Base-by-base conservation (phyloP, 495 filamentous ascomycete species). In the Neurospora sp. region DNA sequence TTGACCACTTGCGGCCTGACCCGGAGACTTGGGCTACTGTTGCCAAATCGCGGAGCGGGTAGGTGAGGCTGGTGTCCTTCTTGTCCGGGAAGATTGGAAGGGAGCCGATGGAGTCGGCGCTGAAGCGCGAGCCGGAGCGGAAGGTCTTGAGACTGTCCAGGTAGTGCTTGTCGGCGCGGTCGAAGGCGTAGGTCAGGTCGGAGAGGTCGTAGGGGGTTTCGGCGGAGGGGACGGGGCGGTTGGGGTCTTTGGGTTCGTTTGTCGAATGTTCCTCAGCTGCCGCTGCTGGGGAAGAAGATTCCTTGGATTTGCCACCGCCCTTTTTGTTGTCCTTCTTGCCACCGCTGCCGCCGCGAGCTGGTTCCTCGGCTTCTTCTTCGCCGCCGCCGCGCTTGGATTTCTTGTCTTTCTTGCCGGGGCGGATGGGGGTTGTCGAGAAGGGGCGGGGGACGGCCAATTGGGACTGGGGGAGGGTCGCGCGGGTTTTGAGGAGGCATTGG, bases 1-100 rank as follows among this genome's bases (percentile, higher is more conserved):
- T 83, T 40, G 87, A 86, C 69, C 94, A 84, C 60, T 86, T 86
- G 74, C 93, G 85, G 10, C 92, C 90, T 35, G 88, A 90, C 9
- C 92, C 90, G 42, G 88, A 90, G 75, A 90, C 91, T 18, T 91
- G 91, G 41, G 95, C 83, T 14, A 97, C 87, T 75, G 93, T 91
- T 38, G 93, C 93, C 54, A 97, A 78, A 77, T 95, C 92, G 11
- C 88, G 87, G 38, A 97, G 82, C 72, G 85, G 82, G 74, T 87
- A 87, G 3, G 84, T 86, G 44, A 85, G 82, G 60, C 60, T 18
- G 27, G 69, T 35, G 14, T 66, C 44, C n/a, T 84, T 84, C 77
- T 87, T 88, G 80, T 86, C 82, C 4, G 90, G 79, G 62, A 86
- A 83, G 66, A 95, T 90, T 18, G 87, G 86, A 72, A 96, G 76